A percentile compares a stretch with the other conserved stretches of the same genome.
Conservation (phyloP, 2,329 filamentous ascomycete species). For the Coniochaeta ligniaria region DNA sequence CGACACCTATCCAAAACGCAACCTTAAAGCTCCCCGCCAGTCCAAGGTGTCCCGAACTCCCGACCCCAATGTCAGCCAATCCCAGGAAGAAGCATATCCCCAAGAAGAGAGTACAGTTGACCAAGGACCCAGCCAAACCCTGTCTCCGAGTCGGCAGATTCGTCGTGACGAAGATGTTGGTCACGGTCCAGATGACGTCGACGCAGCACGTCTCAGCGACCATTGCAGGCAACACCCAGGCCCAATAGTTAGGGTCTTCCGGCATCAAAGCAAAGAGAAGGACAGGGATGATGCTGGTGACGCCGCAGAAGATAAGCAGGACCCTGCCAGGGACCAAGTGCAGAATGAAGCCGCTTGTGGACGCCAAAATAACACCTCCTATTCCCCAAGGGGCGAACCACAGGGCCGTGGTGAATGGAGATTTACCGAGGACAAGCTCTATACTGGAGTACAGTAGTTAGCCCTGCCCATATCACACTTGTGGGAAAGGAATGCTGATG, state of each 20-base stretch:
- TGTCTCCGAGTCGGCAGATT: constrained; percentile 50
- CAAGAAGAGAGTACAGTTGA: constrained; percentile 55
- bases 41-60: constrained; percentile 32
- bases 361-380: constrained; percentile 45
- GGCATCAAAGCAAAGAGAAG: constrained; percentile 51
- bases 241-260: constrained; percentile 49
- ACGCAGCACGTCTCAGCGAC: constrained; percentile 55
- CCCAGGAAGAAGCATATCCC: constrained; percentile 58
- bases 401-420: constrained; percentile 43
- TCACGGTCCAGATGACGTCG: constrained; percentile 59
- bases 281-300: constrained; percentile 38
- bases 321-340: constrained; percentile 41
- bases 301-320: constrained; percentile 40
- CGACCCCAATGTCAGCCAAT: constrained; percentile 51
- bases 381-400: constrained; percentile 48
- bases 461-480: constrained; percentile 4
- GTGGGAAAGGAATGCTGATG: neutral
- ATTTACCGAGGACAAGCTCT: constrained; percentile 36
- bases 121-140: constrained; percentile 56
- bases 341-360: constrained; percentile 40
- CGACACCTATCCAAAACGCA: constrained; percentile 54
- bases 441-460: constrained; percentile 36
- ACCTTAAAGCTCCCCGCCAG: constrained; percentile 47
- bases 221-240: constrained; percentile 55
- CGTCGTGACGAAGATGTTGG: constrained; percentile 62